These are phyloP conservation scores for Knoxia roxburghii DNA, from an alignment of 257 asterid species.

Conservation along the genomic window DNA sequence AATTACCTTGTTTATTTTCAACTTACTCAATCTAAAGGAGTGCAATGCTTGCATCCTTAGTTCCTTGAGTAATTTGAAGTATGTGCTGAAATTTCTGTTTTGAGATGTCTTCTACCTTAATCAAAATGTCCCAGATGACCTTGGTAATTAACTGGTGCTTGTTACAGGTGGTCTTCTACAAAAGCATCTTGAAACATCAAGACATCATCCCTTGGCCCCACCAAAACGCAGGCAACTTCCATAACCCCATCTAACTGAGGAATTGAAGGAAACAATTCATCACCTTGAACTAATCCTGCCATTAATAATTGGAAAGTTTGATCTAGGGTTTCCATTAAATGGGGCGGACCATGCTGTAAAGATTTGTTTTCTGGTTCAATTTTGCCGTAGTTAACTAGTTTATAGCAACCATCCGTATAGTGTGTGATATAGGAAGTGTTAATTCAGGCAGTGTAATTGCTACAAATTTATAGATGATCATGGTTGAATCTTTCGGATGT, in stretches of 20 bases:
- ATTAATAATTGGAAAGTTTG: background rate
- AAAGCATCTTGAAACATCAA: conserved; percentile 31
- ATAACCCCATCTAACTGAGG: background rate
- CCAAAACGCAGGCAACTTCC: conserved; percentile 15
- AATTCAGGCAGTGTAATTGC: background rate
- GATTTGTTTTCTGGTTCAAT: background rate
- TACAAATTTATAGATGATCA: background rate
- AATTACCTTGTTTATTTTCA: background rate
- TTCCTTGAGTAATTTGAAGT: background rate
- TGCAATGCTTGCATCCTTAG: background rate
- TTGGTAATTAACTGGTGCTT: conserved; percentile 6
- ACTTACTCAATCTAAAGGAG: background rate
- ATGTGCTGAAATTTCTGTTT: background rate
- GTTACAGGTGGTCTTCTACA: conserved; percentile 47
- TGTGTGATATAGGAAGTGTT: background rate
- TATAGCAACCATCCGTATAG: background rate
- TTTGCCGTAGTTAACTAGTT: background rate
- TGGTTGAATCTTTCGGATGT: background rate
- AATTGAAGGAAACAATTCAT: background rate
- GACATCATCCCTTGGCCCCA: conserved; percentile 22
- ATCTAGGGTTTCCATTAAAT: background rate
- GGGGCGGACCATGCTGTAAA: background rate
- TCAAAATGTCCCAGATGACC: background rate
- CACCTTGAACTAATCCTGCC: conserved; percentile 2
- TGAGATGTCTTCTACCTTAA: background rate